A percentile compares a stretch with the other conserved stretches of the same genome.
These are phyloP conservation scores for Diaporthe sp. DNA, from an alignment of 2,329 filamentous ascomycete genomes.

Conservation along the genomic window DNA sequence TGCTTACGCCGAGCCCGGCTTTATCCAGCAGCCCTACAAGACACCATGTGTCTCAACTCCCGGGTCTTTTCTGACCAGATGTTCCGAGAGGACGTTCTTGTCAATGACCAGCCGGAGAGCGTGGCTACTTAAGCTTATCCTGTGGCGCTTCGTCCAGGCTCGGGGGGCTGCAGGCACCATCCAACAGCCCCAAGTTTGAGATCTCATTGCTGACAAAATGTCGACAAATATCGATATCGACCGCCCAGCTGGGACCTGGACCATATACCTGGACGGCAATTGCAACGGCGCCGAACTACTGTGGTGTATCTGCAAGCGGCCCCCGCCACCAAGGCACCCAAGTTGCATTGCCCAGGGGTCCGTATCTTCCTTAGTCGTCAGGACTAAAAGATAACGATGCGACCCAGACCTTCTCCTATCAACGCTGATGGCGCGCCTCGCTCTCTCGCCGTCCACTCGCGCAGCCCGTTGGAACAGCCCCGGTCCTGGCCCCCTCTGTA, in stretches of 20 bases:
- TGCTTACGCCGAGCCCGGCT: not conserved
- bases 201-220: not conserved
- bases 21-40: not conserved
- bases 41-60: not conserved
- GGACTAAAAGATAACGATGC: constrained; percentile 28
- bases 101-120: not conserved
- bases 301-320: not conserved
- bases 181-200: too few species aligned
- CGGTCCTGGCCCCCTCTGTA: constrained; percentile 3
- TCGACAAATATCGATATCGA: not conserved
- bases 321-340: constrained; percentile 9
- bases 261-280: not conserved
- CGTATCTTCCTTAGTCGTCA: constrained; percentile 22
- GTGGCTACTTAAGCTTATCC: not conserved
- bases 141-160: not conserved
- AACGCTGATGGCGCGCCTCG: not conserved
- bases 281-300: constrained; percentile 10
- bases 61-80: not conserved
- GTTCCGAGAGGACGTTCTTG: not conserved
- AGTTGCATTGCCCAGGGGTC: constrained; percentile 23
- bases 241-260: not conserved
- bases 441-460: not conserved
- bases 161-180: not conserved
- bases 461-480: constrained; percentile 13
- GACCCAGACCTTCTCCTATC: not conserved